Evolutionary conservation across 768 basidiomycete species (phyloP).

Genomic region (Dentipellis sp.): DNA sequence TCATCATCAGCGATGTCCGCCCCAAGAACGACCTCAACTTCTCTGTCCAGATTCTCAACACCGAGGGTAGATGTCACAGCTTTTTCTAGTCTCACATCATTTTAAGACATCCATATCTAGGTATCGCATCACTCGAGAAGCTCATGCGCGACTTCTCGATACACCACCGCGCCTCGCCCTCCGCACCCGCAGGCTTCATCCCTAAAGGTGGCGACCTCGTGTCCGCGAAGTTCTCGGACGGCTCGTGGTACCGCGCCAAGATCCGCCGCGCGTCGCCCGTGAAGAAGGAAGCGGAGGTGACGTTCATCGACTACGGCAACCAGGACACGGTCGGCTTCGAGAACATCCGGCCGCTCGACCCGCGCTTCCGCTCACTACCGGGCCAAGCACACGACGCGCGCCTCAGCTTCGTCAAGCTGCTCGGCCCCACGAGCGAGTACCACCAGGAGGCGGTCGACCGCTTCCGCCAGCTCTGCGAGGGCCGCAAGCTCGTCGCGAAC

Average conservation of each 20-base stretch:
- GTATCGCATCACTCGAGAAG: conserved; percentile 85
- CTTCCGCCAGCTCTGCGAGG: conserved; percentile 80
- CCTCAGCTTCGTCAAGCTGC: conserved; percentile 84
- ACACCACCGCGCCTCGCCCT: conserved; percentile 62
- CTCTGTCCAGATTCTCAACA: conserved; percentile 89
- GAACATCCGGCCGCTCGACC: conserved; percentile 82
- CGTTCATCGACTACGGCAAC: conserved; percentile 95
- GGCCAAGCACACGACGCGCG: conserved; percentile 95
- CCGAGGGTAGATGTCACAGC: conserved; percentile 51
- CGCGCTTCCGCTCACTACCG: conserved; percentile 81
- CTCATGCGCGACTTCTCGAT: conserved; percentile 91
- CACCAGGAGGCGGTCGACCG: conserved; percentile 75
- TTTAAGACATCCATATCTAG: conserved; percentile 27
- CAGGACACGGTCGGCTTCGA: conserved; percentile 79
- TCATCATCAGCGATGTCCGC: conserved; percentile 86
- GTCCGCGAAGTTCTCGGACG: conserved; percentile 90
- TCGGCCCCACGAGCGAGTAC: conserved; percentile 79
- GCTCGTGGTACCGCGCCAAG: conserved; percentile 93
- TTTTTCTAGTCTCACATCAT: background rate
- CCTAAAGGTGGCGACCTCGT: conserved; percentile 87
- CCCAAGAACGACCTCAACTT: conserved; percentile 68
- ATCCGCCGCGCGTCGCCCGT: conserved; percentile 77
- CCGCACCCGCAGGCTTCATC: conserved; percentile 51
- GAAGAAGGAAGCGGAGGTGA: conserved; percentile 91
- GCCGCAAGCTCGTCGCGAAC: conserved; percentile 96